Evolutionary conservation across 768 basidiomycete species (phyloP).

Genomic region (Leccinellum rugosiceps): DNA sequence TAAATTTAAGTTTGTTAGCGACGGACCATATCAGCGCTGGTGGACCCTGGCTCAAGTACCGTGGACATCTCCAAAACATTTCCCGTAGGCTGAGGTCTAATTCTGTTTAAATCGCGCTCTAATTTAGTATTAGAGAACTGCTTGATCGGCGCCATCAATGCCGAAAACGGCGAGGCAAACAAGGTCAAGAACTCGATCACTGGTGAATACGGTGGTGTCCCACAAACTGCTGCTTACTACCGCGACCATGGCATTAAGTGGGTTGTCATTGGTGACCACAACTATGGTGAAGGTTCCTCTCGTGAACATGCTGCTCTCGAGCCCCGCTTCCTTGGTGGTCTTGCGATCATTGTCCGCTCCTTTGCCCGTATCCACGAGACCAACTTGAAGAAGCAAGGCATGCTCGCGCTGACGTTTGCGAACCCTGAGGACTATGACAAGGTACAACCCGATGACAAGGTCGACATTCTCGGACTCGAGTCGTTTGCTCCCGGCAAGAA

Average conservation of each 20-base stretch:
- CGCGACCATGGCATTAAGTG: conserved; percentile 88
- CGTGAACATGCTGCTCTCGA: conserved; percentile 98
- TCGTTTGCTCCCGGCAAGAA: conserved; percentile 90
- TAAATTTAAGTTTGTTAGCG: conserved; percentile 36
- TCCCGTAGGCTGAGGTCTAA: conserved; percentile 57
- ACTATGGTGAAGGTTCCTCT: conserved; percentile 98
- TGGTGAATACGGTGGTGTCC: conserved; percentile 83
- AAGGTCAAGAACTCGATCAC: conserved; percentile 88
- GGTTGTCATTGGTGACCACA: conserved; percentile 95
- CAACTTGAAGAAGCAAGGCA: conserved; percentile 99
- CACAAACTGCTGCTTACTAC: conserved; percentile 83
- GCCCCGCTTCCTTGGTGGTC: conserved; percentile 91
- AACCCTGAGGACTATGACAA: conserved; percentile 95
- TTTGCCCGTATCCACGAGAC: conserved; percentile 99
- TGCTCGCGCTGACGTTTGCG: conserved; percentile 93
- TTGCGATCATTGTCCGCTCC: conserved; percentile 93
- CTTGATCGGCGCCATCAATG: conserved; percentile 95
- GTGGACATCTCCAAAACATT: conserved; percentile 98
- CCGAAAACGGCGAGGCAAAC: conserved; percentile 95
- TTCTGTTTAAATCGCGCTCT: conserved; percentile 1
- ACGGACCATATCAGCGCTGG: conserved; percentile 97
- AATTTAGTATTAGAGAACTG: conserved; percentile 69
- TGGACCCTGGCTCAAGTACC: conserved; percentile 99
- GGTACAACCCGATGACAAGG: conserved; percentile 80
- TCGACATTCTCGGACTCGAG: conserved; percentile 87